Conservation (phyloP, 2,329 filamentous ascomycete species). For the Dactylonectria estremocensis region DNA sequence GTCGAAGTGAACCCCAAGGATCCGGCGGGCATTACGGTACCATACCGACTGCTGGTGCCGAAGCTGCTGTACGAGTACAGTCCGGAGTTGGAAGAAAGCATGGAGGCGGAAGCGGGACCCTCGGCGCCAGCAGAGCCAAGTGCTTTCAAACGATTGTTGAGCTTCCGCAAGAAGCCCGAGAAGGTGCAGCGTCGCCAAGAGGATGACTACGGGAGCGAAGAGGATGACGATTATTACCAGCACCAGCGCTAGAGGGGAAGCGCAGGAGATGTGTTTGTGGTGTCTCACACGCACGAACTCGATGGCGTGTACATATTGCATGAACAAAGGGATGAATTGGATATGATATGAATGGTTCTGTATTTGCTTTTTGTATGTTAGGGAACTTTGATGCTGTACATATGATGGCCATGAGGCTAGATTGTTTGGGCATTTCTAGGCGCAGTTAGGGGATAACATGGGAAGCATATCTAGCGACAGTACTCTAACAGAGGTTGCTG, state of each 20-base stretch:
- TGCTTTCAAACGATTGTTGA: constrained; percentile 63
- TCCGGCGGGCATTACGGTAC: constrained; percentile 88
- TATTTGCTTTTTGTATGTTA: constrained; percentile 3
- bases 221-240: constrained; percentile 38
- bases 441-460: neutral
- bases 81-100: constrained; percentile 56
- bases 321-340: neutral
- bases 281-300: neutral
- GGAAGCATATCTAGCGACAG: constrained; percentile 3
- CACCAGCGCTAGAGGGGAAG: constrained; percentile 14
- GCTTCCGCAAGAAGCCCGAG: constrained; percentile 58
- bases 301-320: neutral
- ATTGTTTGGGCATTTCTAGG: constrained; percentile 14
- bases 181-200: constrained; percentile 38
- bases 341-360: neutral
- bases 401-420: neutral
- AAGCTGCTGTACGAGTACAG: constrained; percentile 75
- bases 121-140: constrained; percentile 48
- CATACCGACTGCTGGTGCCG: constrained; percentile 90
- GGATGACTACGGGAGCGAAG: constrained; percentile 46
- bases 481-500: neutral
- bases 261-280: constrained; percentile 8
- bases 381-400: neutral
- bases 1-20: constrained; percentile 90
- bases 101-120: constrained; percentile 23